Evolutionary conservation across 2,329 filamentous ascomycete genomes (phyloP).

Genomic region (Thielaviopsis populi): DNA sequence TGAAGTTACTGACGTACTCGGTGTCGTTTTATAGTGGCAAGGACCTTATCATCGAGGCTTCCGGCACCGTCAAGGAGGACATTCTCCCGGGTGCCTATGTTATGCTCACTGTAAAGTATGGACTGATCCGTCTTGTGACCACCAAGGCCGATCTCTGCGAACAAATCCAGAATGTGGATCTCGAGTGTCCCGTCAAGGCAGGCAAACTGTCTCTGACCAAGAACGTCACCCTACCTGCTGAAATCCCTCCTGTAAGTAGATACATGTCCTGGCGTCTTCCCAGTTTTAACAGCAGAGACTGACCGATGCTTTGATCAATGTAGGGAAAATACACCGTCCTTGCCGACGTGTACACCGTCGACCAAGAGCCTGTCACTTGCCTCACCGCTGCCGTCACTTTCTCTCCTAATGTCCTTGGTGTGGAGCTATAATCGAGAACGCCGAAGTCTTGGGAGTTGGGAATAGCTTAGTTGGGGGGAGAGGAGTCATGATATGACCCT

Average conservation of each 20-base stretch:
- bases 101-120: constrained; percentile 78
- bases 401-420: constrained; percentile 27
- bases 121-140: constrained; percentile 75
- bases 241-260: constrained; percentile 71
- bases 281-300: not conserved
- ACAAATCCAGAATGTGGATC: constrained; percentile 71
- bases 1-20: not conserved
- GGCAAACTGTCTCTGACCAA: constrained; percentile 62
- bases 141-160: constrained; percentile 76
- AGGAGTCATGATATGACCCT: not conserved
- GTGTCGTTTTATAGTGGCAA: constrained; percentile 44
- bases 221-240: constrained; percentile 64
- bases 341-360: constrained; percentile 66
- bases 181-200: constrained; percentile 75
- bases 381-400: constrained; percentile 62
- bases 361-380: constrained; percentile 69
- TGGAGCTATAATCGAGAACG: constrained; percentile 26
- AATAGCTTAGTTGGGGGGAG: too few species aligned
- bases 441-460: not conserved
- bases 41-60: constrained; percentile 62
- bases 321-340: constrained; percentile 82
- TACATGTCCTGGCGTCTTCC: not conserved
- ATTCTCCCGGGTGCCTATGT: constrained; percentile 71
- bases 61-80: constrained; percentile 54
- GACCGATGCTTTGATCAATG: not conserved